phyloP scores from a whole-genome alignment of 2,329 filamentous ascomycete species.

The Diaporthe batatas region DNA sequence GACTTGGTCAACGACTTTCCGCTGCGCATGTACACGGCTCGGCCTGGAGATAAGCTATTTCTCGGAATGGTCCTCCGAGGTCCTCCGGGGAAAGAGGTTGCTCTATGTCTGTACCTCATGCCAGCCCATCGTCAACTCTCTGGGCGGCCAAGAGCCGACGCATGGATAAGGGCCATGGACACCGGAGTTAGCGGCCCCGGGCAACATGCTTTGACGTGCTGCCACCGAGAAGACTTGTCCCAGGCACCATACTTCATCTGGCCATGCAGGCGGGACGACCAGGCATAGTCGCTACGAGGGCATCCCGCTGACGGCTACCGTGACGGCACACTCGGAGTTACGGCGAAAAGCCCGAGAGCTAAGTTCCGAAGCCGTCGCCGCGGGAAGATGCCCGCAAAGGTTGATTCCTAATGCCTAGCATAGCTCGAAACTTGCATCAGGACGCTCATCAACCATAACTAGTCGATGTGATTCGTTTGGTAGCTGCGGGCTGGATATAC shows the following conservation, averaged over 20 bases:
- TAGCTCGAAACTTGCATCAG: not conserved
- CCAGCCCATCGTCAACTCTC: not conserved
- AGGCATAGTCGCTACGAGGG: not conserved
- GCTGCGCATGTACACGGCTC: not conserved
- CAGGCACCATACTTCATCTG: not conserved
- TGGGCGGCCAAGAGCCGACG: not conserved
- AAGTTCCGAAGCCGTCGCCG: not conserved
- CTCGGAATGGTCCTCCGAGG: not conserved
- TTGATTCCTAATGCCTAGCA: slow-evolving; percentile 17
- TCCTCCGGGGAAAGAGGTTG: no score
- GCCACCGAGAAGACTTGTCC: not conserved
- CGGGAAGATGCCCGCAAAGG: not conserved
- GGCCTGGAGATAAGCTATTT: not conserved
- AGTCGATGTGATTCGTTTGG: not conserved
- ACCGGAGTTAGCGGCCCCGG: slow-evolving; percentile 20
- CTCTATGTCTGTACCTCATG: not conserved
- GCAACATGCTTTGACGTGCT: not conserved
- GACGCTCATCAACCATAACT: slow-evolving; percentile 4
- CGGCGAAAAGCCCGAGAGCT: slow-evolving; percentile 14
- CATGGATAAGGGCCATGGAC: not conserved
- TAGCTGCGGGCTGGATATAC: not conserved
- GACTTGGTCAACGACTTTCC: no score
- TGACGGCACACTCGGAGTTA: slow-evolving; percentile 10
- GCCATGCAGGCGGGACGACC: not conserved
- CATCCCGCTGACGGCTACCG: not conserved